Conservation (phyloP, 306 rosid genomes). For the Lablab purpureus region DNA sequence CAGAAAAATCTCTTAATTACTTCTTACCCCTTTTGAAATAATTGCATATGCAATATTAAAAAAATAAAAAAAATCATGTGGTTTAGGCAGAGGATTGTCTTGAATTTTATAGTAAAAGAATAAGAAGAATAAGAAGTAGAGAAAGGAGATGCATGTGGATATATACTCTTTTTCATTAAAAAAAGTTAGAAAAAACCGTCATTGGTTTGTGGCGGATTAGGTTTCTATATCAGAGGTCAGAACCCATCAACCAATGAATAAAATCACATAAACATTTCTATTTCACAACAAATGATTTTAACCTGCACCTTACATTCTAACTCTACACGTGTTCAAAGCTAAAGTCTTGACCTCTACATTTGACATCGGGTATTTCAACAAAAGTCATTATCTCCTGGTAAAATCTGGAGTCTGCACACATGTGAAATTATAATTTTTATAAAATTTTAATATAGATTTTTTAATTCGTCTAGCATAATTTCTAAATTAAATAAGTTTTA, state of each 20-base stretch:
- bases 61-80: background rate
- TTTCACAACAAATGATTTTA: slow-evolving; percentile 38
- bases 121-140: background rate
- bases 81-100: slow-evolving; percentile 26
- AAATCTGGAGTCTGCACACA: too few relatives aligned
- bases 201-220: slow-evolving; percentile 42
- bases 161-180: slow-evolving; percentile 8
- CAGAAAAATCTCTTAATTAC: background rate
- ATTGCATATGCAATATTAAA: background rate
- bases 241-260: slow-evolving; percentile 3
- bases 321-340: slow-evolving; percentile 40
- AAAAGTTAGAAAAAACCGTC: slow-evolving; percentile 13
- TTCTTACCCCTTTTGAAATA: background rate
- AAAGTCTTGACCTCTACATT: background rate
- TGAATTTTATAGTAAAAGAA: background rate
- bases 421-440: too few relatives aligned
- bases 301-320: slow-evolving; percentile 25
- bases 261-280: slow-evolving; percentile 14
- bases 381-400: too few relatives aligned
- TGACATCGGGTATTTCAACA: too few relatives aligned
- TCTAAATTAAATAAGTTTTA: too few relatives aligned
- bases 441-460: too few relatives aligned
- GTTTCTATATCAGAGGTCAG: slow-evolving; percentile 9
- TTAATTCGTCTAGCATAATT: too few relatives aligned
- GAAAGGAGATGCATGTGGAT: slow-evolving; percentile 1